A percentile compares a stretch with the other conserved stretches of the same genome.
Conservation (phyloP, 805 yeast species). For the Barnettozyma botsteinii region DNA sequence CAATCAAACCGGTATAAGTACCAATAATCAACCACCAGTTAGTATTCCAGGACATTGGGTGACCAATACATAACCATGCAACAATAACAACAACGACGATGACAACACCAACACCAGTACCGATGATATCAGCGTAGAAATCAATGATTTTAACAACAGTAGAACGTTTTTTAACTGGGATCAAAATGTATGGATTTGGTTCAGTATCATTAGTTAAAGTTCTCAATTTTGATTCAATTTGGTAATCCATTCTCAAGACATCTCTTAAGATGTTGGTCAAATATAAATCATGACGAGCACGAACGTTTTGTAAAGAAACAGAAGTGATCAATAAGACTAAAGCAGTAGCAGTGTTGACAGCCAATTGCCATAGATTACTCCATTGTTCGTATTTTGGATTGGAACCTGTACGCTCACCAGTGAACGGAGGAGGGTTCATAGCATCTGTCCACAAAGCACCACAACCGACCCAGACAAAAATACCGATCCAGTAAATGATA, state of each 20-base stretch:
- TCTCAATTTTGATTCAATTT: conserved; percentile 5
- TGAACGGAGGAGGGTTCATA: conserved; percentile 7
- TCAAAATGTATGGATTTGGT: conserved; percentile 3
- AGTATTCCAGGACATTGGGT: conserved; percentile 9
- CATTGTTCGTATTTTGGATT: conserved; percentile 9
- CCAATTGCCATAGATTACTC: conserved; percentile 10
- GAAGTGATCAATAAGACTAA: conserved; percentile 6
- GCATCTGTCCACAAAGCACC: conserved; percentile 10
- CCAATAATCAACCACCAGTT: conserved; percentile 11
- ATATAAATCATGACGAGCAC: conserved; percentile 9
- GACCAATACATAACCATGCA: conserved; percentile 4
- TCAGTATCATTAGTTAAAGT: background rate
- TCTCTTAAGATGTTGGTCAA: conserved; percentile 2
- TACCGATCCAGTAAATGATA: conserved; percentile 8
- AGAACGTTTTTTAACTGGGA: conserved; percentile 1
- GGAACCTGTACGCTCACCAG: conserved; percentile 8
- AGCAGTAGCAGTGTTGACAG: conserved; percentile 7
- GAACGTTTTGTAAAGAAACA: conserved; percentile 8
- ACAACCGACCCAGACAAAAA: conserved; percentile 11
- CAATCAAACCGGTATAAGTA: conserved; percentile 9
- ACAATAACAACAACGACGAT: conserved; percentile 3
- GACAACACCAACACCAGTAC: conserved; percentile 9
- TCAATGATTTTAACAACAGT: conserved; percentile 1
- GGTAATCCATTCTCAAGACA: conserved; percentile 3
- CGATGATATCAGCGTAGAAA: conserved; percentile 9